Evolutionary conservation across 192 early-diverging fungal species (phyloP).

Genomic region (Piromyces sp.): DNA sequence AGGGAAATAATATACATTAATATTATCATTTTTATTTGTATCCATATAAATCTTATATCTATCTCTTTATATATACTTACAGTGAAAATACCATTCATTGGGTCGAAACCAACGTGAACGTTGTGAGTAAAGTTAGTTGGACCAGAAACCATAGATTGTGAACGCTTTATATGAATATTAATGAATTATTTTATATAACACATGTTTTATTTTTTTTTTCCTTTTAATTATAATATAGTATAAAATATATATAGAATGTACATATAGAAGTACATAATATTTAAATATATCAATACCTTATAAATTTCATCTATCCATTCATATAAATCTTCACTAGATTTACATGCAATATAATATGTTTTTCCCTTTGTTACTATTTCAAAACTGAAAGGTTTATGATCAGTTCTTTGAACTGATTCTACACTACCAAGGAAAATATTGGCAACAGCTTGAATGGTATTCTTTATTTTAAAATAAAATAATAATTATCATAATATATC

Average conservation of each 20-base stretch:
- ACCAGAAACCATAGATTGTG: constrained; percentile 15
- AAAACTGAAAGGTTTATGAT: constrained; percentile 4
- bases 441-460: not conserved
- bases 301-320: constrained; percentile 12
- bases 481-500: too few species aligned
- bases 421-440: not conserved
- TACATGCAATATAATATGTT: constrained; percentile 6
- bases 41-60: too few species aligned
- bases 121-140: constrained; percentile 39
- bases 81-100: constrained; percentile 19
- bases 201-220: too few species aligned
- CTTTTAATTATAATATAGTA: too few species aligned
- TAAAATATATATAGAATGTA: too few species aligned
- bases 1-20: too few species aligned
- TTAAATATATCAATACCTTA: too few species aligned
- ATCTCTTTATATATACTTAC: not conserved
- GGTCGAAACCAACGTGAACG: constrained; percentile 37
- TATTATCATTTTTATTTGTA: too few species aligned
- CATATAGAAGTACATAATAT: too few species aligned
- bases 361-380: constrained; percentile 5
- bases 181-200: too few species aligned
- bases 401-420: constrained; percentile 3
- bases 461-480: not conserved
- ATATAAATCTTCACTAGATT: constrained; percentile 12
- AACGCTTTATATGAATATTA: not conserved